Conservation (phyloP, 1,284 basidiomycete genomes). For the Vanrija pseudolonga region DNA sequence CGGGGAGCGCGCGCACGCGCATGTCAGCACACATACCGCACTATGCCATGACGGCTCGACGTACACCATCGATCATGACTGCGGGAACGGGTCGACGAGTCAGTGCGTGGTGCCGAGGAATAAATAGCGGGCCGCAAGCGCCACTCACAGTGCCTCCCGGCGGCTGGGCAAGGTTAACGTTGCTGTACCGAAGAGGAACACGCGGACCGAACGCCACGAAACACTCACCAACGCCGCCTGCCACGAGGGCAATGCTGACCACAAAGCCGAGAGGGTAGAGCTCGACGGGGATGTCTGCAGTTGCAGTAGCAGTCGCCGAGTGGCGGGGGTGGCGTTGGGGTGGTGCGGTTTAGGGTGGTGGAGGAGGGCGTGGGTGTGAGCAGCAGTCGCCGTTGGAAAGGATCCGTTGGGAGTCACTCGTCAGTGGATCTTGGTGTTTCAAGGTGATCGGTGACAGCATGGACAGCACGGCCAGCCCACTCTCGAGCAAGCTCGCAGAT, state of each 20-base stretch:
- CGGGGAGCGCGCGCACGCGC: too few species aligned
- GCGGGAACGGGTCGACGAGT: not conserved
- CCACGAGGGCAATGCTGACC: conserved; percentile 40
- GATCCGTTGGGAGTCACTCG: not conserved
- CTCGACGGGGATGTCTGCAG: conserved; percentile 47
- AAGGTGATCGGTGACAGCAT: too few species aligned
- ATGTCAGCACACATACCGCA: conserved; percentile 18
- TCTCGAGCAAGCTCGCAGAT: too few species aligned
- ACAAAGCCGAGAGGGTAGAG: conserved; percentile 49
- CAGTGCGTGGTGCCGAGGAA: not conserved
- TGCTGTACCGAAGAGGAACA: not conserved
- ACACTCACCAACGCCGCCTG: conserved; percentile 37
- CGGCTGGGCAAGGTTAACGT: too few species aligned
- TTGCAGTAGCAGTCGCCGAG: conserved; percentile 13
- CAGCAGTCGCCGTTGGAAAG: not conserved
- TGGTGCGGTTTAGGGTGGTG: not conserved
- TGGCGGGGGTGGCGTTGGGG: too few species aligned
- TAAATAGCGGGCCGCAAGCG: not conserved
- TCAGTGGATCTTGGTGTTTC: too few species aligned
- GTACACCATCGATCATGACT: conserved; percentile 7
- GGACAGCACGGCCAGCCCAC: too few species aligned
- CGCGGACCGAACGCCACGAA: conserved; percentile 8
- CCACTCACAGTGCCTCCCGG: conserved; percentile 15
- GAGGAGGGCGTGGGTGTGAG: not conserved
- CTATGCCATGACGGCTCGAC: too few species aligned